Evolutionary conservation across 2,329 filamentous ascomycete genomes (phyloP), one percentile per base, ranked within the genome.

Genomic region (Colletotrichum nymphaeae): DNA sequence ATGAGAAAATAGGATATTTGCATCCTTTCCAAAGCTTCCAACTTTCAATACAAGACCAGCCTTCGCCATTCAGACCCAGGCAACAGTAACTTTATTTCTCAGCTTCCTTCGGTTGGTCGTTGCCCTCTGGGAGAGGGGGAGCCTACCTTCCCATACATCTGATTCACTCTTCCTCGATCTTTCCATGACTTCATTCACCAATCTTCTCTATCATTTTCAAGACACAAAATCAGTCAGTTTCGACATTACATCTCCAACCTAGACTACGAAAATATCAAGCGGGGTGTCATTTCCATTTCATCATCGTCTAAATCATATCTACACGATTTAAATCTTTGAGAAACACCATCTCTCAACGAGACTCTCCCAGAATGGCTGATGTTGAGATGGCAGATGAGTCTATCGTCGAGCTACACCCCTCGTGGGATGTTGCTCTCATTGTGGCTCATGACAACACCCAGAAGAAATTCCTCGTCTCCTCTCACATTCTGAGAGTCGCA

Each of bases 351-450:
- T 24, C 2, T 56, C 0, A 28, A 0, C 22, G 9, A 2, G 5
- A 26, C 53, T 24, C 22, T 22, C 8, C 8, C 46, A 46, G 4
- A 4, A 65, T 55, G 59, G 24, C 32, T 11, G 24, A 32, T n/a
- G 24, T 58, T 49, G 32, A 64, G 11, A 35, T 26, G 9, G 37
- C 46, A 32, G 26, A 56, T 7, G 52, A 65, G 24, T 19, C 9
- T 11, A 63, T 26, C 19, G 24, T 30, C 24, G 14, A 35, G 37
- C 65, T 67, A n/a, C 55, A 60, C 35, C 37, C 35, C 24, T 28
- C 42, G 5, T 67, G 65, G 57, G 66, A 63, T 22, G 57, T 57
- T 46, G 49, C 35, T 46, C 26, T 69, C 6, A 16, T 65, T 3
- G 49, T 59, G 4, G 26, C n/a, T 24, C 16, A 65, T 22, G 9